phyloP scores from a whole-genome alignment of 2,329 filamentous ascomycete species.

The Aspergillus sp. region DNA sequence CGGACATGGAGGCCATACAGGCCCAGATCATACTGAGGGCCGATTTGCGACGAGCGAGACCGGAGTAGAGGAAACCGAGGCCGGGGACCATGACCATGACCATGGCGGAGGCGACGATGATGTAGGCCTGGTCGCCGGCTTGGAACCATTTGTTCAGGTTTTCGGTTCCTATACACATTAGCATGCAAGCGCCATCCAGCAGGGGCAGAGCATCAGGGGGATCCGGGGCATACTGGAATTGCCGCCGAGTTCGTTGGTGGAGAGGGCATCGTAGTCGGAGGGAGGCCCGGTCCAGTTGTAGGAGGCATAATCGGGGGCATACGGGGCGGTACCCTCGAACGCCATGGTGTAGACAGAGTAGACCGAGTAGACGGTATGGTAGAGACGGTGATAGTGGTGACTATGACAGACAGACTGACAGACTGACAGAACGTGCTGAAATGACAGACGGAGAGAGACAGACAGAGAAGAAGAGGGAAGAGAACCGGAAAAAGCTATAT shows the following conservation, averaged over 20 bases:
- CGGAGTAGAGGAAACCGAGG: slow-evolving; percentile 94
- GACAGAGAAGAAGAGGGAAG: slow-evolving; percentile 10
- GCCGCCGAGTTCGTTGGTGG: slow-evolving; percentile 58
- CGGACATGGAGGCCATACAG: slow-evolving; percentile 84
- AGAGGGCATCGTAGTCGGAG: slow-evolving; percentile 35
- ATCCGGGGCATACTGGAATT: slow-evolving; percentile 46
- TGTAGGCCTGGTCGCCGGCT: slow-evolving; percentile 87
- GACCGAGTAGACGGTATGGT: slow-evolving; percentile 2
- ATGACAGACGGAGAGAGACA: slow-evolving; percentile 6
- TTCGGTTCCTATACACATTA: slow-evolving; percentile 52
- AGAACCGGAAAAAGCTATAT: slow-evolving; percentile 2
- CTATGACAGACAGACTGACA: too few species aligned
- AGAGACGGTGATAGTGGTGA: background rate
- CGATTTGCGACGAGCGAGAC: slow-evolving; percentile 93
- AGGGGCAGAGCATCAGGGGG: too few species aligned
- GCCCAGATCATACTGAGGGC: slow-evolving; percentile 96
- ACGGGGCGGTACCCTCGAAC: slow-evolving; percentile 12
- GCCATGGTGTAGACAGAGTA: slow-evolving; percentile 15
- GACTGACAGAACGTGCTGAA: too few species aligned
- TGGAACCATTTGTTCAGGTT: slow-evolving; percentile 97
- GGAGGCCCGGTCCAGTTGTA: slow-evolving; percentile 44
- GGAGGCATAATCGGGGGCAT: slow-evolving; percentile 38
- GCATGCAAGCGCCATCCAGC: too few species aligned
- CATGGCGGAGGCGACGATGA: slow-evolving; percentile 82
- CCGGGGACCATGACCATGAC: slow-evolving; percentile 95